Evolutionary conservation across 352 stramenopile species (phyloP).

Genomic region (Pythium coloratum): DNA sequence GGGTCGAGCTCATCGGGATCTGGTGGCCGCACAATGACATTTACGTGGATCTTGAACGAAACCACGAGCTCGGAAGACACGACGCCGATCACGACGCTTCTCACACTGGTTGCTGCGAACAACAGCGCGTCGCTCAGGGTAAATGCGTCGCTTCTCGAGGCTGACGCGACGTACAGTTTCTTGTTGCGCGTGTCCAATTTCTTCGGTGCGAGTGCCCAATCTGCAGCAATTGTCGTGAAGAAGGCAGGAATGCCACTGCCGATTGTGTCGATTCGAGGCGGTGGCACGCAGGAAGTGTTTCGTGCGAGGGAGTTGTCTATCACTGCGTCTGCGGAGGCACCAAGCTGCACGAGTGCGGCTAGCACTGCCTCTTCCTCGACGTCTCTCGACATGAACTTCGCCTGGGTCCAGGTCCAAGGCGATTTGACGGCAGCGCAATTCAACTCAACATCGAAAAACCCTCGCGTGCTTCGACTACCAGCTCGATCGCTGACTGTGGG

Average conservation of each 20-base stretch:
- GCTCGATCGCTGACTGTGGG: slow-evolving; percentile 49
- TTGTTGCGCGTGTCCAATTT: slow-evolving; percentile 53
- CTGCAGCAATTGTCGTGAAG: slow-evolving; percentile 39
- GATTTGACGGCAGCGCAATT: slow-evolving; percentile 41
- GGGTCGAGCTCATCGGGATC: slow-evolving; percentile 52
- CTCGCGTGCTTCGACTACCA: slow-evolving; percentile 49
- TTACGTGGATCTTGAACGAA: slow-evolving; percentile 45
- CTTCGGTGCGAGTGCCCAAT: slow-evolving; percentile 46
- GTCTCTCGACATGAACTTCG: slow-evolving; percentile 51
- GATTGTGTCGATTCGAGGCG: slow-evolving; percentile 54
- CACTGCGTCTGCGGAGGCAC: slow-evolving; percentile 40
- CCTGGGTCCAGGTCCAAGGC: slow-evolving; percentile 49
- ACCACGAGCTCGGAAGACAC: slow-evolving; percentile 23
- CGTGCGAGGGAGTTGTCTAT: slow-evolving; percentile 49
- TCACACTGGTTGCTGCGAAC: slow-evolving; percentile 25
- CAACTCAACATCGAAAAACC: slow-evolving; percentile 57
- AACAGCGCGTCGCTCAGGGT: slow-evolving; percentile 50
- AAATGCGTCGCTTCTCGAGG: slow-evolving; percentile 33
- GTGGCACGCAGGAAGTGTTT: slow-evolving; percentile 35
- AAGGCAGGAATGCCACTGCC: slow-evolving; percentile 54
- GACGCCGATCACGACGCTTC: slow-evolving; percentile 27
- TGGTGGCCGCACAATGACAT: slow-evolving; percentile 54
- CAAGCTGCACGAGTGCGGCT: slow-evolving; percentile 33
- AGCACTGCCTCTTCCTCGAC: slow-evolving; percentile 12
- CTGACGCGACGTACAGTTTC: slow-evolving; percentile 44